Evolutionary conservation across 176 grass and related monocot species (phyloP).

Genomic region (Leersia perrieri): DNA sequence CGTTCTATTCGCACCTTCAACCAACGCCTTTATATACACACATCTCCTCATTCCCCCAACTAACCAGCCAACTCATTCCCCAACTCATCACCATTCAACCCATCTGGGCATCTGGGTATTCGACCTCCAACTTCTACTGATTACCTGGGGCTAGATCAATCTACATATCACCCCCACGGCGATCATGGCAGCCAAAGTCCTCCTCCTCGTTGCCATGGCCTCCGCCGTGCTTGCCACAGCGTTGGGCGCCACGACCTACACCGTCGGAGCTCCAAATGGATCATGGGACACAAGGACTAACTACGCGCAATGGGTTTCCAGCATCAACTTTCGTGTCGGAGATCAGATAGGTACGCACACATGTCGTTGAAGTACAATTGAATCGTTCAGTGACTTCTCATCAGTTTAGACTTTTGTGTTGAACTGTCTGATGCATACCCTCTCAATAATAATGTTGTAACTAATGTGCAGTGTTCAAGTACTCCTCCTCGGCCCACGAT

Average conservation of each 20-base stretch:
- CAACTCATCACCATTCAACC: no score
- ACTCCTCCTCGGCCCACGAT: not conserved
- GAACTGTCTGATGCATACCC: not conserved
- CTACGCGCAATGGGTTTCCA: not conserved
- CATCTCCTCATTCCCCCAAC: no score
- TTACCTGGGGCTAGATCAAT: no score
- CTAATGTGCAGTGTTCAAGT: constrained; percentile 23
- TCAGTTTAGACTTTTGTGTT: not conserved
- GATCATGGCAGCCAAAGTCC: not conserved
- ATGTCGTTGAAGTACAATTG: not conserved
- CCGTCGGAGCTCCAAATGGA: not conserved
- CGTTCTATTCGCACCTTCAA: not conserved
- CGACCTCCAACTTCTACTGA: no score
- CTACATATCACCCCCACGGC: not conserved
- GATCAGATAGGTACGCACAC: not conserved
- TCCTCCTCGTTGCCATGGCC: not conserved
- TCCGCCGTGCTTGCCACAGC: not conserved
- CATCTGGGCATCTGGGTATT: no score
- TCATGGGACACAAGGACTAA: constrained; percentile 4
- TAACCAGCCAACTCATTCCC: no score
- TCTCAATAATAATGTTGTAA: no score
- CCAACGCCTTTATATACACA: not conserved
- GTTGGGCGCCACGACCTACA: constrained; percentile 1
- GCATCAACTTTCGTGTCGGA: constrained; percentile 7
- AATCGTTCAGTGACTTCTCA: not conserved